Percentiles rank a stretch among this genome's conserved stretches.
Conservation (phyloP, 345 rosid species). For the Salix brachista region DNA sequence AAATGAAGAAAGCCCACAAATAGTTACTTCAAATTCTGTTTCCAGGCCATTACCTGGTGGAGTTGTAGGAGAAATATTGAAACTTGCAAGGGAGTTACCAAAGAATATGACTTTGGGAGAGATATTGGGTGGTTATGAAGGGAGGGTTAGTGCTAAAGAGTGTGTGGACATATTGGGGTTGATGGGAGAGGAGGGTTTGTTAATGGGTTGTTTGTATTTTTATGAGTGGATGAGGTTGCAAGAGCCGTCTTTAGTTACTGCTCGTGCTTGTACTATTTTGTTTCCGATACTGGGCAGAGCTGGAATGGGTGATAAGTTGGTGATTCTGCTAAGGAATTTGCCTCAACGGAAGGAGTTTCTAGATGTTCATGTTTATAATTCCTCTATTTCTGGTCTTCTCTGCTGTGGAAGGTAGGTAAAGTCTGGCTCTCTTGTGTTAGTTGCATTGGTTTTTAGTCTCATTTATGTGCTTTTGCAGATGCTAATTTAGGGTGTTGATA, state of each 20-base stretch:
- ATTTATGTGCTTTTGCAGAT: too few species aligned
- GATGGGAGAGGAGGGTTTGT: constrained; percentile 55
- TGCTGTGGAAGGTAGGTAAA: constrained; percentile 50
- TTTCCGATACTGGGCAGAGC: constrained; percentile 65
- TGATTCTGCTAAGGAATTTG: constrained; percentile 56
- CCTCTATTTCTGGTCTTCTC: constrained; percentile 70
- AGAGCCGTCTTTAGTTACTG: constrained; percentile 57
- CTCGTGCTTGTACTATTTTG: constrained; percentile 64
- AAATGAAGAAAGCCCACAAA: constrained; percentile 13
- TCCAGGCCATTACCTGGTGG: constrained; percentile 14
- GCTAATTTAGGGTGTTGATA: too few species aligned
- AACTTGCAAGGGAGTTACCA: constrained; percentile 44
- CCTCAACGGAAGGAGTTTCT: constrained; percentile 51
- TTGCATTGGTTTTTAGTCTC: neutral
- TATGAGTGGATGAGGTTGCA: constrained; percentile 86
- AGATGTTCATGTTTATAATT: constrained; percentile 69
- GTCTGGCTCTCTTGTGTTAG: neutral
- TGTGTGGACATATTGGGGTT: constrained; percentile 54
- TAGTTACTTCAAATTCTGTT: constrained; percentile 16
- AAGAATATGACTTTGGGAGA: constrained; percentile 68
- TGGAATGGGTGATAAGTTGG: constrained; percentile 50
- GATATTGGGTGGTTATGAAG: constrained; percentile 41
- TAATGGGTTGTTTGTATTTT: constrained; percentile 54
- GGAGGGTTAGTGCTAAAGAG: constrained; percentile 37
- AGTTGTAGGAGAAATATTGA: constrained; percentile 44